Evolutionary conservation across 2,329 filamentous ascomycete species (phyloP).

Genomic region (Beauveria sp.): DNA sequence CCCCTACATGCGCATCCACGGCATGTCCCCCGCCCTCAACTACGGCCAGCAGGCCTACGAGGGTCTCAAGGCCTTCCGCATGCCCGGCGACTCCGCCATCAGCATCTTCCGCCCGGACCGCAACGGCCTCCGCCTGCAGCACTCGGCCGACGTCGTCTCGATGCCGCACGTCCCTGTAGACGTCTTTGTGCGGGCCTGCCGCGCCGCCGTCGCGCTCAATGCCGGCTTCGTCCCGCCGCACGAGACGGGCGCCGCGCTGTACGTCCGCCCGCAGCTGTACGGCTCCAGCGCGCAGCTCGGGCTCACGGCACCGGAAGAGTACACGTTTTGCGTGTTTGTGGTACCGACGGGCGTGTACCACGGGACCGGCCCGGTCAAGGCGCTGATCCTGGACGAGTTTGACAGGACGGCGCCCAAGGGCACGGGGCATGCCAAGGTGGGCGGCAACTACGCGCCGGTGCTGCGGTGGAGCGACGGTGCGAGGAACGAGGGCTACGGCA

Average conservation of each 20-base stretch:
- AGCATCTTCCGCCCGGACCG: conserved; percentile 80
- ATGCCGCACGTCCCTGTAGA: conserved; percentile 72
- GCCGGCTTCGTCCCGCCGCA: conserved; percentile 88
- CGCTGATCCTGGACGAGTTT: conserved; percentile 84
- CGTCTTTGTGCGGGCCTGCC: conserved; percentile 68
- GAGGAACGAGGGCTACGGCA: conserved; percentile 72
- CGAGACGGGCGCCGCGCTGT: conserved; percentile 83
- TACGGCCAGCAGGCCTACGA: conserved; percentile 98
- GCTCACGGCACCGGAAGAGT: conserved; percentile 80
- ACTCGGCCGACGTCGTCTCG: conserved; percentile 75
- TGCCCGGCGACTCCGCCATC: conserved; percentile 59
- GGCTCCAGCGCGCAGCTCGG: conserved; percentile 83
- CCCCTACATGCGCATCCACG: conserved; percentile 82
- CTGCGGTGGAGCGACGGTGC: conserved; percentile 81
- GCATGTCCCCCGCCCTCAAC: conserved; percentile 91
- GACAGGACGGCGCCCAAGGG: conserved; percentile 89
- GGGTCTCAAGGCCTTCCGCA: conserved; percentile 93
- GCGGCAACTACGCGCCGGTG: conserved; percentile 93
- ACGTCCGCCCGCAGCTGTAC: conserved; percentile 83
- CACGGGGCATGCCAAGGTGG: conserved; percentile 85
- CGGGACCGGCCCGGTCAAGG: conserved; percentile 78
- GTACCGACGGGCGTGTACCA: conserved; percentile 93
- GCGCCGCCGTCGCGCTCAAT: conserved; percentile 78
- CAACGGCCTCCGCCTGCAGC: conserved; percentile 78
- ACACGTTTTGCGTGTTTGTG: conserved; percentile 84